Percentiles rank a stretch among this genome's conserved stretches.
phyloP scores from a whole-genome alignment of 345 rosid species.

The Citrus reticulata region DNA sequence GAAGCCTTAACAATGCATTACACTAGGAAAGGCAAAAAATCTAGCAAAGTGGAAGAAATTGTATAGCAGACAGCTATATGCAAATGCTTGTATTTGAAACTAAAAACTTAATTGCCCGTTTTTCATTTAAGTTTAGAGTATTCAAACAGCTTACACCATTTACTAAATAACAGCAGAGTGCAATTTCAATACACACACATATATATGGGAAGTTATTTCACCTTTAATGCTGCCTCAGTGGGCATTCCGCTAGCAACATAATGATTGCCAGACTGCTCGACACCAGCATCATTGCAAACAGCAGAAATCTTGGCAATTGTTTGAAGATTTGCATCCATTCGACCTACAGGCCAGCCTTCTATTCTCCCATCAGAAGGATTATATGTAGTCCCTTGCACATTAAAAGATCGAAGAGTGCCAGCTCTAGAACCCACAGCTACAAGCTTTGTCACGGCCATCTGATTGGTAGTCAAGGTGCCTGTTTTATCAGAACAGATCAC shows the following conservation, averaged over 20 bases:
- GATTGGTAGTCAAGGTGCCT: constrained; percentile 90
- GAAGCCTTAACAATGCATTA: background rate
- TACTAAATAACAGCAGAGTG: background rate
- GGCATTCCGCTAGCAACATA: constrained; percentile 74
- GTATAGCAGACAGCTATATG: background rate
- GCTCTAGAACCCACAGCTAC: constrained; percentile 76
- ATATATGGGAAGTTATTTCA: constrained; percentile 9
- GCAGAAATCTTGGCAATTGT: constrained; percentile 88
- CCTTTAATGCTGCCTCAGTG: constrained; percentile 99
- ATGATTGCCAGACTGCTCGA: constrained; percentile 66
- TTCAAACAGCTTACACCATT: background rate
- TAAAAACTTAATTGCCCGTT: background rate
- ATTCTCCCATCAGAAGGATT: constrained; percentile 81
- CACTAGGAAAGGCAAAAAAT: background rate
- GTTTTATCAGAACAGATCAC: constrained; percentile 94
- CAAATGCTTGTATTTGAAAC: background rate
- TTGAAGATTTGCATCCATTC: constrained; percentile 84
- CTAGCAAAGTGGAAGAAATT: background rate
- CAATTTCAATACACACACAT: background rate
- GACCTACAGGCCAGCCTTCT: constrained; percentile 61
- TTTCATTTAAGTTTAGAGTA: background rate
- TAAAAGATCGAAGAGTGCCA: constrained; percentile 66
- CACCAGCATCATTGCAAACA: constrained; percentile 78
- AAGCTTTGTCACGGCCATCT: constrained; percentile 84
- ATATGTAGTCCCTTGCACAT: constrained; percentile 81